Base-by-base conservation (phyloP, 2,329 filamentous ascomycete genomes). In the Coniochaeta sp. region DNA sequence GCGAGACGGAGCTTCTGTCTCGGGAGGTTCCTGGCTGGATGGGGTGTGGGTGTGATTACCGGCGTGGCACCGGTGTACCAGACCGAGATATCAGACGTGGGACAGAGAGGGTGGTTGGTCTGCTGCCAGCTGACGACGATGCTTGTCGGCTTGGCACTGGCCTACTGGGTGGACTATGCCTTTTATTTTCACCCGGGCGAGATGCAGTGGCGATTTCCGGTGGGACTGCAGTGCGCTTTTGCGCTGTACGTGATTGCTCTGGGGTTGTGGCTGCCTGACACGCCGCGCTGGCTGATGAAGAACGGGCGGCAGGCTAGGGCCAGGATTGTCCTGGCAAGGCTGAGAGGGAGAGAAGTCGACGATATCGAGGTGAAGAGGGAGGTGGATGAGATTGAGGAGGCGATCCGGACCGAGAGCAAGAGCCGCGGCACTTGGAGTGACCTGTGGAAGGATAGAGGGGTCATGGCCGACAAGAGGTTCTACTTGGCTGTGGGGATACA, bases 401-500 rank as follows among this genome's bases (percentile, higher is more conserved):
- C 43, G 43, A 26, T 47, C 1, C 5, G 43, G 43, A 16, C 43
- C 9, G 43, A 47, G 43, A 26, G 7, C 5, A 47, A 26, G 43
- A 47, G 43, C 16, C 19, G 19, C 2, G 43, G 43, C 8, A 26
- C 19, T 12, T 47, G 43, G 43, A 9, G 43, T n/a, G 43, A 47
- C 12, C 12, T 47, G 22, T 26, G 24, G 6, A 24, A 22, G 43
- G 43, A 47, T 47, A 71, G 70, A 8, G 67, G 66, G 1, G 69
- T 73, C 58, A 70, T 68, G 22, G 75, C 67, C 61, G 66, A 65
- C 59, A 71, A 69, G 62, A 69, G 67, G 16, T 71, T 70, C 11
- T 62, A 74, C 9, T 67, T 76, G 7, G 71, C 73, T 36, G 67
- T 72, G 3, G 71, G 72, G 14, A 72, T 72, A 6, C 73, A 76